Percentiles rank a stretch among this genome's conserved stretches.
phyloP scores from a whole-genome alignment of 2,329 filamentous ascomycete genomes.

The Didymellaceae sp. region DNA sequence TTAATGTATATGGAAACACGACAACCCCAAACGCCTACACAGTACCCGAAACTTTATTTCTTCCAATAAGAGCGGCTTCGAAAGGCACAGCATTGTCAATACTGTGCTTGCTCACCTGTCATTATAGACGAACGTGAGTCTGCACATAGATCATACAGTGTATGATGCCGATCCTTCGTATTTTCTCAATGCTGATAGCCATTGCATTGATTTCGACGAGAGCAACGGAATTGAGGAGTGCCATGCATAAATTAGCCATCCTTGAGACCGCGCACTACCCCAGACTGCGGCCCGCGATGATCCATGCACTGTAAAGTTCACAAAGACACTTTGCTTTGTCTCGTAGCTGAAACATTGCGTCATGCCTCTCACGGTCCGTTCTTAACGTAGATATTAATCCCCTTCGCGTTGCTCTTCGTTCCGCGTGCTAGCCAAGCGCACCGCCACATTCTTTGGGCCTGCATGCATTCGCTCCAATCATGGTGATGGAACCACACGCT shows the following conservation, averaged over 20 bases:
- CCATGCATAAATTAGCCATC: too few species aligned
- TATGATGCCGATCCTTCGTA: too few species aligned
- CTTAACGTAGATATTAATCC: background rate
- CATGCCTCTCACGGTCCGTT: background rate
- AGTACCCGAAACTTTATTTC: too few species aligned
- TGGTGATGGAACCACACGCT: background rate
- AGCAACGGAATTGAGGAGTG: too few species aligned
- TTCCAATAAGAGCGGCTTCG: too few species aligned
- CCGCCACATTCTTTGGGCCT: background rate
- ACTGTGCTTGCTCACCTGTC: too few species aligned
- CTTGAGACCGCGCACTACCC: conserved; percentile 6
- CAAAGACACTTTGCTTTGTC: background rate
- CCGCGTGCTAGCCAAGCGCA: too few species aligned
- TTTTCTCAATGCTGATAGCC: too few species aligned
- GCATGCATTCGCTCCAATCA: background rate
- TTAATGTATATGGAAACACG: background rate
- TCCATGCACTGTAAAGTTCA: background rate
- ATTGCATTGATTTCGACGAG: too few species aligned
- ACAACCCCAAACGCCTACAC: background rate
- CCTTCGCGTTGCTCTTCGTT: background rate
- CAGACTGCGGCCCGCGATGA: background rate
- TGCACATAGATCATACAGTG: too few species aligned
- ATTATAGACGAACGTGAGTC: too few species aligned
- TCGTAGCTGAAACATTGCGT: conserved; percentile 2
- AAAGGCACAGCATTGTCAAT: too few species aligned